Evolutionary conservation across 331 rosid genomes (phyloP).

Genomic region (Acacia concinna): DNA sequence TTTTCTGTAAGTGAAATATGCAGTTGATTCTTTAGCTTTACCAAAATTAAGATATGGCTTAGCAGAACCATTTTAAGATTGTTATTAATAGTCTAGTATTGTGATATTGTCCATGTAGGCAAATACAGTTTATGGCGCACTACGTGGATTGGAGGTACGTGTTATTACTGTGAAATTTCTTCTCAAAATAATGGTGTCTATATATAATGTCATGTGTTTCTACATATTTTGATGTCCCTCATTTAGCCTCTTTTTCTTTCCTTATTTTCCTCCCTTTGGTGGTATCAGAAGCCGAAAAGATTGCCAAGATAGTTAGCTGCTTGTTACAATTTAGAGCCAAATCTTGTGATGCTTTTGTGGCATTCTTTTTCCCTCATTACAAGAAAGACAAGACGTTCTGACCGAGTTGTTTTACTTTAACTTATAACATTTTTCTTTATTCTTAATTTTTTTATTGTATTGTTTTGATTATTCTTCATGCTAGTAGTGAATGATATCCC

Average conservation of each 20-base stretch:
- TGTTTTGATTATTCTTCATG: neutral
- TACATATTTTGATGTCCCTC: neutral
- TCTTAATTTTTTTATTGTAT: slow-evolving; percentile 22
- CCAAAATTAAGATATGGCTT: slow-evolving; percentile 1
- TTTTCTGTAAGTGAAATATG: slow-evolving; percentile 2
- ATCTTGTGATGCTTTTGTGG: slow-evolving; percentile 15
- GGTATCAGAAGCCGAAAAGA: neutral
- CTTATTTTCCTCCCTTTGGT: neutral
- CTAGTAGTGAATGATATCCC: neutral
- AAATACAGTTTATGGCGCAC: slow-evolving; percentile 84
- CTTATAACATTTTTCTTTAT: slow-evolving; percentile 14
- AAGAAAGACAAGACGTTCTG: slow-evolving; percentile 16
- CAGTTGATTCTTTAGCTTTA: neutral
- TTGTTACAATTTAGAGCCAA: slow-evolving; percentile 25
- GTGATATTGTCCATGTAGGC: slow-evolving; percentile 59
- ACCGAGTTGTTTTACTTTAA: neutral
- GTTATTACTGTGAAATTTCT: neutral
- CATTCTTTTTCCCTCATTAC: neutral
- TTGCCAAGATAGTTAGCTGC: slow-evolving; percentile 10
- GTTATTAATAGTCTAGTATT: slow-evolving; percentile 34
- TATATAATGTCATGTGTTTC: neutral
- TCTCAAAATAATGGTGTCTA: neutral
- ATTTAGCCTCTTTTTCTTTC: slow-evolving; percentile 6
- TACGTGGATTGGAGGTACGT: slow-evolving; percentile 92
- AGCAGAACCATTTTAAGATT: slow-evolving; percentile 4